These are phyloP conservation scores for Yarrowia divulgata DNA, from an alignment of 805 yeast genomes.

Conservation along the genomic window DNA sequence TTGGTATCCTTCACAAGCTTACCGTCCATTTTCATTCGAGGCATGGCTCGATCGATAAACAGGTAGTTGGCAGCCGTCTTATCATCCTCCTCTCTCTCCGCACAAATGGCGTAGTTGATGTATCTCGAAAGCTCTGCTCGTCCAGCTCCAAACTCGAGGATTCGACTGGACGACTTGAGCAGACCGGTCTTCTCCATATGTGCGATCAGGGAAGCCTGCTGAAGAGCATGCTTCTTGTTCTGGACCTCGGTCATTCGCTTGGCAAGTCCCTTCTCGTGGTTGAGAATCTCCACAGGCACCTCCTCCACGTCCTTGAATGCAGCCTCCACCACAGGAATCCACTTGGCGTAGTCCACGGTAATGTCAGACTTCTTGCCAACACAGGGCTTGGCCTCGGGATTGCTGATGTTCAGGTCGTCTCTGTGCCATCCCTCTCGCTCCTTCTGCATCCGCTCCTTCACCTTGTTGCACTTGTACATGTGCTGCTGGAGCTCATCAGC, in stretches of 20 bases:
- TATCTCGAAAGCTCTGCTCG: constrained; percentile 82
- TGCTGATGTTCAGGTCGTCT: constrained; percentile 56
- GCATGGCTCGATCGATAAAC: constrained; percentile 77
- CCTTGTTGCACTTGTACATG: constrained; percentile 61
- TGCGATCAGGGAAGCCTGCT: constrained; percentile 81
- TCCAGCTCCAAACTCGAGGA: constrained; percentile 90
- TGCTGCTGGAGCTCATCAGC: constrained; percentile 62
- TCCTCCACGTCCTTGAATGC: constrained; percentile 39
- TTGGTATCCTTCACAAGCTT: constrained; percentile 65
- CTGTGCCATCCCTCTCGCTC: constrained; percentile 60
- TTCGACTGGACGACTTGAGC: constrained; percentile 50
- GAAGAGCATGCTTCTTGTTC: constrained; percentile 77
- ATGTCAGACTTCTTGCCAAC: constrained; percentile 31
- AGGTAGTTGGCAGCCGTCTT: constrained; percentile 53
- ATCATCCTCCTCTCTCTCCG: constrained; percentile 26
- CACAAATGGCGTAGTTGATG: constrained; percentile 49
- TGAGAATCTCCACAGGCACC: constrained; percentile 41
- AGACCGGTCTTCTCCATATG: constrained; percentile 59
- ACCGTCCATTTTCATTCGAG: constrained; percentile 77
- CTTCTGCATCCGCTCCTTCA: constrained; percentile 48
- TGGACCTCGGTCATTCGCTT: constrained; percentile 58
- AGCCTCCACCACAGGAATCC: constrained; percentile 48
- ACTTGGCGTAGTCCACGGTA: constrained; percentile 43
- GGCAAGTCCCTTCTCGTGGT: constrained; percentile 51
- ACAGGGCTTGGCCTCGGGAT: constrained; percentile 12